A percentile compares a stretch with the other conserved stretches of the same genome.
phyloP scores from a whole-genome alignment of 78 protist genomes.

The Dictyostelium firmibasis region DNA sequence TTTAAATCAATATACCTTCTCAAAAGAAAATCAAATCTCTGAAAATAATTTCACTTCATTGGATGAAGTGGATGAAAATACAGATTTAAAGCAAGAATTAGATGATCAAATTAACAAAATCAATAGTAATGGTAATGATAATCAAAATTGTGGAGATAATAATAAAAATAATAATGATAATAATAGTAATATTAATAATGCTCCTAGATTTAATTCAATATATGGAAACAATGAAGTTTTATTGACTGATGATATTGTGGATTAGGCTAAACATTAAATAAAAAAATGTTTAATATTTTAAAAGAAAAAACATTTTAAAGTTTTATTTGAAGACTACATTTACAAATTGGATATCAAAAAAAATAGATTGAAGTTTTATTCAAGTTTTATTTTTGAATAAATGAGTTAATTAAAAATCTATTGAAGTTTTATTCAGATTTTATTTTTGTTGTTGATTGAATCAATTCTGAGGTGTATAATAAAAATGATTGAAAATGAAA shows the following conservation, averaged over 20 bases:
- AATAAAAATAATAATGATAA: conserved; percentile 5
- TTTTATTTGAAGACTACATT: no score
- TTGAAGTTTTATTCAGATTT: no score
- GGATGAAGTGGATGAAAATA: not conserved
- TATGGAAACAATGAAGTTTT: conserved; percentile 64
- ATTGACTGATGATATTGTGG: conserved; percentile 43
- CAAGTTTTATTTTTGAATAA: no score
- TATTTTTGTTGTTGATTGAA: not conserved
- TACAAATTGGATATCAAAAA: no score
- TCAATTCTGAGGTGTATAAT: not conserved
- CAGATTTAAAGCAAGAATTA: not conserved
- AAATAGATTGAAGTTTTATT: no score
- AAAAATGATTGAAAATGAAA: not conserved
- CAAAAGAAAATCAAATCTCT: not conserved
- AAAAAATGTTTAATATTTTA: no score
- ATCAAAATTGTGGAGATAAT: not conserved
- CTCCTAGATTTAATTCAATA: not conserved
- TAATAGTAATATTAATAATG: conserved; percentile 21
- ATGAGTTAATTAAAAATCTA: no score
- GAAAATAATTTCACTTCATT: conserved; percentile 12
- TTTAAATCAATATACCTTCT: not conserved
- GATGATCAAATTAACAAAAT: not conserved
- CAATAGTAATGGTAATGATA: not conserved
- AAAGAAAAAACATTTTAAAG: no score
- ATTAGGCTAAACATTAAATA: not conserved